phyloP scores from a whole-genome alignment of 192 early-diverging fungal species.

The Mortierella hygrophila region DNA sequence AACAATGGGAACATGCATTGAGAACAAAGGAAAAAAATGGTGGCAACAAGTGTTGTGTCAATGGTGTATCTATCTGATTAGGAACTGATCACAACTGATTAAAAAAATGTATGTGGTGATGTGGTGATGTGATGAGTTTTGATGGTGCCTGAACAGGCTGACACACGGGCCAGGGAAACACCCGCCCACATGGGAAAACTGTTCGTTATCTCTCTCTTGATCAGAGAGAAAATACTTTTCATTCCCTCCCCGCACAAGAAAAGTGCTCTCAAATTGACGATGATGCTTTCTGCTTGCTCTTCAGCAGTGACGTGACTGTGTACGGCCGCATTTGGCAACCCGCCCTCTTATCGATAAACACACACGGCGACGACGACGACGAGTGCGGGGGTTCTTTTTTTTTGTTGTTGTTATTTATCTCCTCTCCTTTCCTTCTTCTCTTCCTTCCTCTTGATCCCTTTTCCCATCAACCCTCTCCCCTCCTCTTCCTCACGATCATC shows the following conservation, averaged over 20 bases:
- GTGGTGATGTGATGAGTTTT: neutral
- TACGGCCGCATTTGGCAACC: neutral
- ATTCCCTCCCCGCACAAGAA: neutral
- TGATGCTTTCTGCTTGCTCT: neutral
- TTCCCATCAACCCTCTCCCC: conserved; percentile 5
- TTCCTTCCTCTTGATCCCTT: conserved; percentile 2
- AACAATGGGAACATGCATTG: neutral
- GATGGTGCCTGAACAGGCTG: neutral
- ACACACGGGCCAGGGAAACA: neutral
- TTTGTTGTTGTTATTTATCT: conserved; percentile 5
- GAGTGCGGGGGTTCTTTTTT: conserved; percentile 1
- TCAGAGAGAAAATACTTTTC: neutral
- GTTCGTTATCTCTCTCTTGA: neutral
- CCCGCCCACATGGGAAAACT: neutral
- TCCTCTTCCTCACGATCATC: conserved; percentile 8
- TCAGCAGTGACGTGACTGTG: neutral
- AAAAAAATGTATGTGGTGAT: neutral
- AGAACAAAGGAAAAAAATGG: neutral
- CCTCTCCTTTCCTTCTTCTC: neutral
- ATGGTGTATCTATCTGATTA: too few relatives aligned
- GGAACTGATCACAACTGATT: too few relatives aligned
- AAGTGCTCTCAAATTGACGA: neutral
- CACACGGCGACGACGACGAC: too few relatives aligned
- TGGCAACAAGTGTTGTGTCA: neutral
- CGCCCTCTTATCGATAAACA: conserved; percentile 10